phyloP scores from a whole-genome alignment of 805 yeast species.

The Kodamaea neixiangensis region DNA sequence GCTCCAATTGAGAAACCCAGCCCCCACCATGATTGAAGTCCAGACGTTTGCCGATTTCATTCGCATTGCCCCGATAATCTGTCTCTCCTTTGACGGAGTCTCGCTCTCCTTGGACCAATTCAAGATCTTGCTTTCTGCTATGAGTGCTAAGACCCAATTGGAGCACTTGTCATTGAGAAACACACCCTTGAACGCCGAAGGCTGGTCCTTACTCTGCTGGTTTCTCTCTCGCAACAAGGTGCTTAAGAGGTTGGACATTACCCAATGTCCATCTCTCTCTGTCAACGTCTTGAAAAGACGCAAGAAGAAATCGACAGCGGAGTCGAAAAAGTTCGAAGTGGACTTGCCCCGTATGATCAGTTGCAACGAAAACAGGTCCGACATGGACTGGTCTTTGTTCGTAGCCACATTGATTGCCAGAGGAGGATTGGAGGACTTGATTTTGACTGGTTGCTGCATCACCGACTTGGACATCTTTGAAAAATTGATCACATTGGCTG shows the following conservation, averaged over 20 bases:
- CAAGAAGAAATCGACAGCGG: constrained; percentile 20
- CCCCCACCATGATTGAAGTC: constrained; percentile 86
- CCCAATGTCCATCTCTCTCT: constrained; percentile 60
- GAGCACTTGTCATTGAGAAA: constrained; percentile 78
- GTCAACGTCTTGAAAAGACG: constrained; percentile 46
- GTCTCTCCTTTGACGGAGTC: constrained; percentile 79
- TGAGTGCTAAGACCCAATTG: constrained; percentile 63
- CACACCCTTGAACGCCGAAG: constrained; percentile 66
- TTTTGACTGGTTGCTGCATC: constrained; percentile 75
- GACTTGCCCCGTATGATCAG: constrained; percentile 44
- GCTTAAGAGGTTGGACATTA: constrained; percentile 62
- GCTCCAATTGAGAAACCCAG: constrained; percentile 78
- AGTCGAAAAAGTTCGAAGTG: constrained; percentile 26
- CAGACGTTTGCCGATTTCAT: constrained; percentile 87
- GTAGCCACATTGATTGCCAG: constrained; percentile 67
- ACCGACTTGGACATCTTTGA: constrained; percentile 56
- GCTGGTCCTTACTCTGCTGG: constrained; percentile 81
- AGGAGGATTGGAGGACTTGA: constrained; percentile 76
- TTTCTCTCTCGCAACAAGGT: constrained; percentile 65
- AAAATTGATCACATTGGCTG: constrained; percentile 56
- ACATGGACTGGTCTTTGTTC: constrained; percentile 81
- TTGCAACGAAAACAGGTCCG: constrained; percentile 59
- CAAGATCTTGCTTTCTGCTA: constrained; percentile 66
- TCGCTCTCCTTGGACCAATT: constrained; percentile 74
- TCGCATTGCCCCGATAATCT: constrained; percentile 78